A percentile compares a stretch with the other conserved stretches of the same genome.
Evolutionary conservation across 768 basidiomycete species (phyloP).

Genomic region (Tricholoma sp.): DNA sequence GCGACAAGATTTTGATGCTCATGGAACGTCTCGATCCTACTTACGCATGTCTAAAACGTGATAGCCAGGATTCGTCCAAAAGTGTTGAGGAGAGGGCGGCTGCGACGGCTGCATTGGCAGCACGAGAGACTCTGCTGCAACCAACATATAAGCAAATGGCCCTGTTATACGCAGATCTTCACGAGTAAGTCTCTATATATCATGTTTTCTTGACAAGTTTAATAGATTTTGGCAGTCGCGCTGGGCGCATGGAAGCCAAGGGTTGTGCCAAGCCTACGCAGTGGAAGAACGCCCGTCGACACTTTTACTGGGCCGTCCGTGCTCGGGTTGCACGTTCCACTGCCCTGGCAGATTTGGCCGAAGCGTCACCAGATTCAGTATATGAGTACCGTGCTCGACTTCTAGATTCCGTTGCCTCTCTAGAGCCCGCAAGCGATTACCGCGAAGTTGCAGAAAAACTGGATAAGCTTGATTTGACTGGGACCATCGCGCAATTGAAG

Average conservation of each 20-base stretch:
- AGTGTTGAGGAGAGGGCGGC: constrained; percentile 68
- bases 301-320: constrained; percentile 93
- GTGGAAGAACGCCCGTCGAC: constrained; percentile 86
- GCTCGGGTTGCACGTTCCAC: constrained; percentile 69
- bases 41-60: constrained; percentile 76
- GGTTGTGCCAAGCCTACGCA: constrained; percentile 82
- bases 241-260: constrained; percentile 96
- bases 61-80: constrained; percentile 70
- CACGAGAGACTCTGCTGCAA: constrained; percentile 74
- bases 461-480: constrained; percentile 64
- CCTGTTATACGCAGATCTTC: constrained; percentile 91
- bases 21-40: constrained; percentile 92
- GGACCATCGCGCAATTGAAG: constrained; percentile 58
- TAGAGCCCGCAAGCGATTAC: constrained; percentile 48
- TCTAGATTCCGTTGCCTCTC: constrained; percentile 54
- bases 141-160: constrained; percentile 95
- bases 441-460: constrained; percentile 57
- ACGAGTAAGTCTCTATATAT: constrained; percentile 60
- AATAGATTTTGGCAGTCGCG: constrained; percentile 51
- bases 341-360: constrained; percentile 57
- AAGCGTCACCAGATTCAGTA: constrained; percentile 67
- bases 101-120: constrained; percentile 62
- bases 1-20: constrained; percentile 81
- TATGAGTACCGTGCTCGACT: constrained; percentile 62
- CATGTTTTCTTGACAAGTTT: constrained; percentile 7